Percentiles rank a stretch among this genome's conserved stretches.
These are phyloP conservation scores for Leccinellum albellum DNA, from an alignment of 768 basidiomycete species.

Conservation along the genomic window DNA sequence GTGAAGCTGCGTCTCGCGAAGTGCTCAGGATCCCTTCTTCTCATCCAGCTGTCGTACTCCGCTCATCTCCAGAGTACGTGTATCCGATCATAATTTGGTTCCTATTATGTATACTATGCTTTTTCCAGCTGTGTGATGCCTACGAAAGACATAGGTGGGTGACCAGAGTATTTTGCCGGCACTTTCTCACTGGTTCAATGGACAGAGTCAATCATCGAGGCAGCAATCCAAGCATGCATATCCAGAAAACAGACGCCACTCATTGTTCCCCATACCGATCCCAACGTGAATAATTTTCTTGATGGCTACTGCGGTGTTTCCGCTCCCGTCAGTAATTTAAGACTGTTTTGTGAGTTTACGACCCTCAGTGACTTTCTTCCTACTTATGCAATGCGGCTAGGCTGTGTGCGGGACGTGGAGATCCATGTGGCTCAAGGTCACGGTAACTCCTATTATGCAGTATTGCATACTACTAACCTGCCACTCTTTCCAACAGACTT, in stretches of 20 bases:
- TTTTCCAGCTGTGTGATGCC: conserved; percentile 22
- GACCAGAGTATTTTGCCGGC: no score
- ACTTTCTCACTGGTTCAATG: not conserved
- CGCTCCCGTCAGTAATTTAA: conserved; percentile 53
- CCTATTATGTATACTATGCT: not conserved
- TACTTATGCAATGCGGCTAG: conserved; percentile 29
- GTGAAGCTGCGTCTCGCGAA: not conserved
- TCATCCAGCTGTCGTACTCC: no score
- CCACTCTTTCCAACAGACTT: conserved; percentile 52
- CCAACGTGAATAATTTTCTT: conserved; percentile 59
- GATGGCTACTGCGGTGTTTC: conserved; percentile 75
- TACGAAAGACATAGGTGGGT: conserved; percentile 34
- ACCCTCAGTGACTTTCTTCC: not conserved
- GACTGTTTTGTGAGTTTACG: conserved; percentile 43
- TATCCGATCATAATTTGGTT: no score
- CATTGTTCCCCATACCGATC: conserved; percentile 45
- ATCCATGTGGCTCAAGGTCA: conserved; percentile 58
- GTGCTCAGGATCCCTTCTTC: not conserved
- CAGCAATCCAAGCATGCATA: not conserved
- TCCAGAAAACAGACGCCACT: not conserved
- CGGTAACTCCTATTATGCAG: conserved; percentile 35
- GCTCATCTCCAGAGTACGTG: not conserved
- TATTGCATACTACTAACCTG: not conserved
- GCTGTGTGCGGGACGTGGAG: conserved; percentile 51
- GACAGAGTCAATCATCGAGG: not conserved